phyloP scores from a whole-genome alignment of 495 filamentous ascomycete genomes.

The Podospora conica region DNA sequence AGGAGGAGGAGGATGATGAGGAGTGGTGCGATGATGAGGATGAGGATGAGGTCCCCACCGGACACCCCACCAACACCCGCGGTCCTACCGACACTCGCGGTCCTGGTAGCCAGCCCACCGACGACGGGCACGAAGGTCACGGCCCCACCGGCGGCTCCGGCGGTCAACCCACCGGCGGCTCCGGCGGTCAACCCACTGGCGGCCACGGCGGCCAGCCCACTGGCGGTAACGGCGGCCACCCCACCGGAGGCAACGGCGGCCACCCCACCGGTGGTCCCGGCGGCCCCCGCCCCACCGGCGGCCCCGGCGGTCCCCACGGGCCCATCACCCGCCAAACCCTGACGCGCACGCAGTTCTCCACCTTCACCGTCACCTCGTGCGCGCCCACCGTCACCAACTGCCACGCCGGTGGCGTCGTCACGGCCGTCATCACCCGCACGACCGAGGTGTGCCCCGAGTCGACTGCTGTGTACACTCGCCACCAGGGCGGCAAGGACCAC shows the following conservation, averaged over 20 bases:
- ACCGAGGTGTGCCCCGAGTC: not conserved
- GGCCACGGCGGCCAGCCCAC: not conserved
- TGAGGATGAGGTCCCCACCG: not conserved
- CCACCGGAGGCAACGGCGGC: not conserved
- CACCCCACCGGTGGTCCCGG: not conserved
- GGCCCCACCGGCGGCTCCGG: not conserved
- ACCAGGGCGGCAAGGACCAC: not conserved
- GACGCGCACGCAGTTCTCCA: not conserved
- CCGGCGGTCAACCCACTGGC: not conserved
- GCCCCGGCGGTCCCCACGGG: not conserved
- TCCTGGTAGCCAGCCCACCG: too few relatives aligned
- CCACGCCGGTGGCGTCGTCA: slow-evolving; percentile 39
- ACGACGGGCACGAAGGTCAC: too few relatives aligned
- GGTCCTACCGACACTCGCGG: not conserved
- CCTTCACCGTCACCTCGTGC: slow-evolving; percentile 49
- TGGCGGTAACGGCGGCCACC: not conserved
- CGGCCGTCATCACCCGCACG: slow-evolving; percentile 9
- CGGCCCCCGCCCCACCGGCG: too few relatives aligned
- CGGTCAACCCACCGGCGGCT: not conserved
- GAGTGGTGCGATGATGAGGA: not conserved
- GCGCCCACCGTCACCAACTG: slow-evolving; percentile 51
- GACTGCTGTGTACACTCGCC: not conserved
- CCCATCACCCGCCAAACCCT: not conserved
- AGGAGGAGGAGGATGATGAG: not conserved
- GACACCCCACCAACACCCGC: not conserved